Evolutionary conservation across 441 rosid genomes (phyloP).

Genomic region (Arabidopsis lyrata): DNA sequence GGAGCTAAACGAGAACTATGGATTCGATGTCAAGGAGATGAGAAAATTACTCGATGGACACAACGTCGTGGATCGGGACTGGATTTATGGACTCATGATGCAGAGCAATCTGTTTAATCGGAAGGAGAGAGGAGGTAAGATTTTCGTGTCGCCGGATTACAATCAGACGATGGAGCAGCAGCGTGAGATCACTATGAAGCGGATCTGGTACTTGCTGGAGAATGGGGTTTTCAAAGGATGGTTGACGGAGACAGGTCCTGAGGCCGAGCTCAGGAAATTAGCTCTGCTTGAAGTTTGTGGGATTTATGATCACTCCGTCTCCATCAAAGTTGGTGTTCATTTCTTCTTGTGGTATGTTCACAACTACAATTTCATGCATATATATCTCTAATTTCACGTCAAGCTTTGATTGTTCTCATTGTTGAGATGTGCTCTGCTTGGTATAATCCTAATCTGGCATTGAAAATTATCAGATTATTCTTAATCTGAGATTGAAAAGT

Average conservation of each 20-base stretch:
- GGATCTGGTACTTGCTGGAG: slow-evolving; percentile 63
- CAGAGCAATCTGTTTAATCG: slow-evolving; percentile 80
- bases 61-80: slow-evolving; percentile 67
- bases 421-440: slow-evolving; percentile 1
- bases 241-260: slow-evolving; percentile 65
- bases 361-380: not conserved
- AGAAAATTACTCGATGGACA: slow-evolving; percentile 74
- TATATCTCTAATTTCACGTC: not conserved
- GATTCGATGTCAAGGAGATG: slow-evolving; percentile 67
- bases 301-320: slow-evolving; percentile 76
- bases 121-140: slow-evolving; percentile 61
- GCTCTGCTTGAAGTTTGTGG: slow-evolving; percentile 63
- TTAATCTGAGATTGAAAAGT: not conserved
- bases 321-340: slow-evolving; percentile 77
- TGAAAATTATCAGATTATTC: too few relatives aligned
- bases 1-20: slow-evolving; percentile 59
- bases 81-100: slow-evolving; percentile 74
- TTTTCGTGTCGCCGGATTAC: slow-evolving; percentile 72
- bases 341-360: slow-evolving; percentile 76
- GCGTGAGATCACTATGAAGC: slow-evolving; percentile 76
- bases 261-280: slow-evolving; percentile 64
- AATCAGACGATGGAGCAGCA: slow-evolving; percentile 93
- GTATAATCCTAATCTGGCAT: not conserved
- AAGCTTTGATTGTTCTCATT: not conserved
- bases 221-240: slow-evolving; percentile 73